Base-by-base conservation (phyloP, 2,329 filamentous ascomycete genomes). In the Fusarium staphyleae region DNA sequence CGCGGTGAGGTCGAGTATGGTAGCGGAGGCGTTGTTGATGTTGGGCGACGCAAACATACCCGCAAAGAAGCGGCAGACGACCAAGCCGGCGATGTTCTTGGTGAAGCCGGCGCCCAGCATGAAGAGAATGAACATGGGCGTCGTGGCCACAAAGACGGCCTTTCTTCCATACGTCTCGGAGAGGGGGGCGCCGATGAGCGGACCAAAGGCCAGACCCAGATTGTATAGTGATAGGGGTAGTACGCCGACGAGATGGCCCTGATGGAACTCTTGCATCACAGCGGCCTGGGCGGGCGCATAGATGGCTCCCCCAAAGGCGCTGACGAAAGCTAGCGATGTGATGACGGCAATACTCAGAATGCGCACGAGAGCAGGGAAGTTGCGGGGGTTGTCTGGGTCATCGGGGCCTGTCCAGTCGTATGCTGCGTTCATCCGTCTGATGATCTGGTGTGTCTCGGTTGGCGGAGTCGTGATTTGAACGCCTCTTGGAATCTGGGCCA, bases 11-110 rank as follows among this genome's bases (percentile, higher is more conserved):
- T 60, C 57, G 35, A 60, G 52, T 3, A 60, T 61, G 0, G 57
- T 60, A n/a, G 57, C 57, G 6, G 57, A 60, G 0, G 48, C 60
- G 6, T 61, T 61, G 3, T 60, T 61, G 4, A 60, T 44, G 24
- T 60, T 60, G 1, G 57, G 57, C 3, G 57, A 60, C 0, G 57
- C 57, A 32, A 60, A 61, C 48, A 61, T 57, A 1, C 57, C 57
- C 0, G 57, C 57, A 3, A 60, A 54, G 33, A 60, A 60, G 0
- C 57, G 57, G n/a, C 57, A 60, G 0, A 60, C n/a, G 1, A 45
- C 44, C 1, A 60, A 24, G 5, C 34, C 35, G 0, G 32, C 6
- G 0, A 60, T 42, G 1, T 26, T 4, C 1, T 19, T 3, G 3
- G 57, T 30, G 2, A 61, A 57, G 0, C 57, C 57, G 0, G 57